Evolutionary conservation across 2,329 filamentous ascomycete species (phyloP), one percentile per base, ranked within the genome.

Genomic region (Fusarium sterilihyphosum): DNA sequence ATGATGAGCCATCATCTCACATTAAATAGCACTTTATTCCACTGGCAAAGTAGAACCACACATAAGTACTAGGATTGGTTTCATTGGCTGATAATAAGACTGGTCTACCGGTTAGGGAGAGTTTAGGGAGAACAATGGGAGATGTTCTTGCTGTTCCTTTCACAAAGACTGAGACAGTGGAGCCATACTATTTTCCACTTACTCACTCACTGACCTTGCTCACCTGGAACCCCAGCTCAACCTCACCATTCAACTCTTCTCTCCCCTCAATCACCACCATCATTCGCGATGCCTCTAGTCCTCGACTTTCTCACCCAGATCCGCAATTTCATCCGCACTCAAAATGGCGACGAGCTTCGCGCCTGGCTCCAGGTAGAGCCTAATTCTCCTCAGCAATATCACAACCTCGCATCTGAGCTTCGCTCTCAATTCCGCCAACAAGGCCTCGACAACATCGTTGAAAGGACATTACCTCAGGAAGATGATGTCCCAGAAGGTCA

Each of bases 351-450:
- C 38, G 86, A 88, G 71, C 87, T 97, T 20, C 88, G 92, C 71
- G 86, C 90, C 66, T 95, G 90, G 86, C 87, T 97, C 20, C 88
- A 91, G 71, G 92, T 96, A 73, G 93, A 96, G 79, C 93, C 93
- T 10, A 90, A 90, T 37, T 88, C 94, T 35, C 86, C 90, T 5
- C 85, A 89, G 22, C 87, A 91, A 61, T 96, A 96, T 82, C 86
- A 88, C 72, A 85, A 89, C 65, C 90, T 97, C 77, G 89, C 90
- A 35, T 81, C 84, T 31, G 93, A 96, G 83, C 85, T 97, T 58
- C 90, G 88, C 73, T 83, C 84, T 40, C 81, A 85, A 37, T 94
- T 91, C 78, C 79, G 73, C 77, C 75, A 82, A 65, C 72, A 88
- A 18, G 87, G 88, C 22, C 85, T 94, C 53, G 91, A 92, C 54